Conservation (phyloP, 1,284 basidiomycete species). For the Melampsora americana region DNA sequence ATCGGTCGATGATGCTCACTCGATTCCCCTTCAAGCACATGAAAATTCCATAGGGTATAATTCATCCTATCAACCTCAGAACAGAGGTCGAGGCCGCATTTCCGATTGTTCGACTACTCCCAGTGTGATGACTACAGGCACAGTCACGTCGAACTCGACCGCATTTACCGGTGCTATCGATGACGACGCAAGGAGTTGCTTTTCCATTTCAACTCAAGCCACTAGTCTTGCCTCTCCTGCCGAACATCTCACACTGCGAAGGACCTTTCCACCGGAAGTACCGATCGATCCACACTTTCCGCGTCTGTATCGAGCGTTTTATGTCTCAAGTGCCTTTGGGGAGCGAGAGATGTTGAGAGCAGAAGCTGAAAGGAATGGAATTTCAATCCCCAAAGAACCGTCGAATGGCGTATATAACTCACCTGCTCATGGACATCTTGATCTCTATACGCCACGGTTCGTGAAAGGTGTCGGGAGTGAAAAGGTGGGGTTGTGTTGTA, state of each 20-base stretch:
- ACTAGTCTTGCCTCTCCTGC: slow-evolving; percentile 42
- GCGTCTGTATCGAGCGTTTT: slow-evolving; percentile 40
- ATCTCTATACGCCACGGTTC: slow-evolving; percentile 73
- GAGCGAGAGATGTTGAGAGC: slow-evolving; percentile 36
- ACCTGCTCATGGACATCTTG: slow-evolving; percentile 52
- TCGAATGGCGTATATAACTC: slow-evolving; percentile 34
- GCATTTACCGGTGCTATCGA: slow-evolving; percentile 14
- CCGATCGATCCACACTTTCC: slow-evolving; percentile 39
- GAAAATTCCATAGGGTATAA: slow-evolving; percentile 22
- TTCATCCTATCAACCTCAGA: slow-evolving; percentile 20
- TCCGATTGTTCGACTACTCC: slow-evolving; percentile 28
- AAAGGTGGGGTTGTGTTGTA: slow-evolving; percentile 72
- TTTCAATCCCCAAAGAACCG: slow-evolving; percentile 18
- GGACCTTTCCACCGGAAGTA: slow-evolving; percentile 36
- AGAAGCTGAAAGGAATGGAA: slow-evolving; percentile 31
- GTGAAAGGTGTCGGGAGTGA: slow-evolving; percentile 66
- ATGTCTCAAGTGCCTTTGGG: slow-evolving; percentile 42
- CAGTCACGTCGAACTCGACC: slow-evolving; percentile 6
- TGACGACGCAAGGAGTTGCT: slow-evolving; percentile 41
- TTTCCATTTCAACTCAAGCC: slow-evolving; percentile 44
- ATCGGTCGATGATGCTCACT: slow-evolving; percentile 3
- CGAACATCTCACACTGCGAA: slow-evolving; percentile 12
- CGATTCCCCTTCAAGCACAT: background rate
- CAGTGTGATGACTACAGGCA: slow-evolving; percentile 16
- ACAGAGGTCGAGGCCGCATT: slow-evolving; percentile 12